A percentile compares a stretch with the other conserved stretches of the same genome.
phyloP scores from a whole-genome alignment of 2,329 filamentous ascomycete genomes.

The Fusarium musae region DNA sequence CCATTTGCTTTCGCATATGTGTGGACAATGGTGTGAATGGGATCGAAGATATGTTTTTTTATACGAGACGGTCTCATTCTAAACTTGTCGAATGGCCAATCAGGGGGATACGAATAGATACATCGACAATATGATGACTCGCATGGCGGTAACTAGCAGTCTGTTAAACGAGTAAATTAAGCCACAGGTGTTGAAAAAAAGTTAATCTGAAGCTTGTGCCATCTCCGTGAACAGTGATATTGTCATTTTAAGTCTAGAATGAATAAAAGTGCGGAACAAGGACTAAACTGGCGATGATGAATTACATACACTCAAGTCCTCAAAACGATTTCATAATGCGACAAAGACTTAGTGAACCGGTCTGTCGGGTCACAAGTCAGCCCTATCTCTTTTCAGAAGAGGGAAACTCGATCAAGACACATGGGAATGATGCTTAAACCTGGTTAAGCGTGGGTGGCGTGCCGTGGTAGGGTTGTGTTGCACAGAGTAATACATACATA shows the following conservation, averaged over 20 bases:
- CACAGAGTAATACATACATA: not conserved
- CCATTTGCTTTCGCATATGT: slow-evolving; percentile 12
- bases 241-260: not conserved
- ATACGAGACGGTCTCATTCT: not conserved
- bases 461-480: slow-evolving; percentile 33
- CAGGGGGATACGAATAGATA: slow-evolving; percentile 26
- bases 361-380: slow-evolving; percentile 25
- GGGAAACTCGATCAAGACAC: slow-evolving; percentile 37
- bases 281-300: not conserved
- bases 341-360: slow-evolving; percentile 15
- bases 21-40: not conserved
- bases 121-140: slow-evolving; percentile 33
- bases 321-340: not conserved
- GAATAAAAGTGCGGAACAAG: not conserved
- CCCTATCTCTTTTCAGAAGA: slow-evolving; percentile 15
- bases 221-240: not conserved
- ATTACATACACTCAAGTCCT: not conserved
- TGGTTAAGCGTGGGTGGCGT: slow-evolving; percentile 34
- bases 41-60: slow-evolving; percentile 2
- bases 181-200: not conserved
- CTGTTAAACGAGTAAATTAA: slow-evolving; percentile 7
- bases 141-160: slow-evolving; percentile 9
- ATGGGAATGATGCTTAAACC: slow-evolving; percentile 28
- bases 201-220: not conserved
- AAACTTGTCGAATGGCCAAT: slow-evolving; percentile 3